A percentile compares a stretch with the other conserved stretches of the same genome.
These are phyloP conservation scores for Arthrinium puccinioides DNA, from an alignment of 2,329 filamentous ascomycete species.

Conservation along the genomic window DNA sequence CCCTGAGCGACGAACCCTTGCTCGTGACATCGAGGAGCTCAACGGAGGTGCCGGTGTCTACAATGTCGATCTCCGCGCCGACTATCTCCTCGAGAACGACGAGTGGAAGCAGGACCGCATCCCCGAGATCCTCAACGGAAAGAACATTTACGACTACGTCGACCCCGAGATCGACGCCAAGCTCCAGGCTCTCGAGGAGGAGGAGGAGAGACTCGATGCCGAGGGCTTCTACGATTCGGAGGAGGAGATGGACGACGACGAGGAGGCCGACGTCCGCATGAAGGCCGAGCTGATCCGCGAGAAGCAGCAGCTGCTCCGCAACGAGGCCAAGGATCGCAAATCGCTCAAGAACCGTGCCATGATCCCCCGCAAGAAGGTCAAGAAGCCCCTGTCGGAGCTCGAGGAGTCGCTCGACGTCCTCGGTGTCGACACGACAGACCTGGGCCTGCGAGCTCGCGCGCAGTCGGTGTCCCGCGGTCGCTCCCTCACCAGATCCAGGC, in stretches of 20 bases:
- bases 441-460: conserved; percentile 65
- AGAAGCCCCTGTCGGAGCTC: conserved; percentile 81
- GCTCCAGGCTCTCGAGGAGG: conserved; percentile 83
- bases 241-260: conserved; percentile 73
- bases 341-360: conserved; percentile 93
- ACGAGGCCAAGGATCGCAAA: conserved; percentile 93
- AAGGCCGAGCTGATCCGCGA: conserved; percentile 95
- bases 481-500: conserved; percentile 54
- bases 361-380: conserved; percentile 75
- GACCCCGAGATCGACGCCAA: conserved; percentile 95
- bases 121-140: conserved; percentile 87
- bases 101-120: conserved; percentile 97
- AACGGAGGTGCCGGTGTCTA: conserved; percentile 93
- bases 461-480: conserved; percentile 65
- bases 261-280: conserved; percentile 78
- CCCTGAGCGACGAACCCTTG: conserved; percentile 72
- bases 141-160: conserved; percentile 96
- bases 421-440: conserved; percentile 73
- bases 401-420: conserved; percentile 77
- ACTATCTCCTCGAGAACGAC: conserved; percentile 79
- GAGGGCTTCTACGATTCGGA: conserved; percentile 93
- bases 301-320: conserved; percentile 86
- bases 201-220: conserved; percentile 86
- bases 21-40: conserved; percentile 83
- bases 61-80: conserved; percentile 84